A percentile compares a stretch with the other conserved stretches of the same genome.
Evolutionary conservation across 768 basidiomycete genomes (phyloP).

Genomic region (Kwoniella sp.): DNA sequence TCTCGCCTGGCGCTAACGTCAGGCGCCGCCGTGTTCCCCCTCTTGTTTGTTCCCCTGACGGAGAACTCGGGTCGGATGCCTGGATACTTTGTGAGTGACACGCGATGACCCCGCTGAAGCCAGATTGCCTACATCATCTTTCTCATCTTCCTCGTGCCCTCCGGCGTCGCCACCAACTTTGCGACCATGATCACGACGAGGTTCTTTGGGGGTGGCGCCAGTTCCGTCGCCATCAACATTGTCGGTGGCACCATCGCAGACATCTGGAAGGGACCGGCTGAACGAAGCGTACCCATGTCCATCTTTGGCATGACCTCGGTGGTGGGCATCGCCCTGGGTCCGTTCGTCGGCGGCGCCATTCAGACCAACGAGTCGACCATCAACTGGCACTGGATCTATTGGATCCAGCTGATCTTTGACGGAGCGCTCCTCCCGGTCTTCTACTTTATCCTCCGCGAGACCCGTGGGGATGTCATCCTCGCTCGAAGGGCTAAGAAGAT

Average conservation of each 20-base stretch:
- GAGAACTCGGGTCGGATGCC: slow-evolving; percentile 12
- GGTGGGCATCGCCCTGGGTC: slow-evolving; percentile 7
- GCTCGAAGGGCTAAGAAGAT: slow-evolving; percentile 10
- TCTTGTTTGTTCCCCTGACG: slow-evolving; percentile 8
- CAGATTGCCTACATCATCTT: slow-evolving; percentile 13
- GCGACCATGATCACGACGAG: slow-evolving; percentile 9
- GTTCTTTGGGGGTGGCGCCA: slow-evolving; percentile 11
- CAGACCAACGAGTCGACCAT: not conserved
- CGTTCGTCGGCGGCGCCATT: slow-evolving; percentile 9
- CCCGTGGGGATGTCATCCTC: slow-evolving; percentile 18
- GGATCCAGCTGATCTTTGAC: slow-evolving; percentile 19
- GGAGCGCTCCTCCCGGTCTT: slow-evolving; percentile 16
- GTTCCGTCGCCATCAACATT: slow-evolving; percentile 10
- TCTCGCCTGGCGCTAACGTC: not conserved
- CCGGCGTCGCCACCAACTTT: slow-evolving; percentile 3
- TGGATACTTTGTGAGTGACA: slow-evolving; percentile 6
- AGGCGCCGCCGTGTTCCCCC: slow-evolving; percentile 2
- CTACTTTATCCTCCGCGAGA: slow-evolving; percentile 16
- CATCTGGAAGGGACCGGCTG: slow-evolving; percentile 8
- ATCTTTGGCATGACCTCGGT: slow-evolving; percentile 14
- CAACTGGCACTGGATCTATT: slow-evolving; percentile 11
- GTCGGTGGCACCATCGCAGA: slow-evolving; percentile 20
- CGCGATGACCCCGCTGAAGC: not conserved
- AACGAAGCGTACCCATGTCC: slow-evolving; percentile 15
- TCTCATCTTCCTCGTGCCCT: slow-evolving; percentile 10